Conservation (phyloP, 1,284 basidiomycete species). For the Fomitopsis schrenkii region DNA sequence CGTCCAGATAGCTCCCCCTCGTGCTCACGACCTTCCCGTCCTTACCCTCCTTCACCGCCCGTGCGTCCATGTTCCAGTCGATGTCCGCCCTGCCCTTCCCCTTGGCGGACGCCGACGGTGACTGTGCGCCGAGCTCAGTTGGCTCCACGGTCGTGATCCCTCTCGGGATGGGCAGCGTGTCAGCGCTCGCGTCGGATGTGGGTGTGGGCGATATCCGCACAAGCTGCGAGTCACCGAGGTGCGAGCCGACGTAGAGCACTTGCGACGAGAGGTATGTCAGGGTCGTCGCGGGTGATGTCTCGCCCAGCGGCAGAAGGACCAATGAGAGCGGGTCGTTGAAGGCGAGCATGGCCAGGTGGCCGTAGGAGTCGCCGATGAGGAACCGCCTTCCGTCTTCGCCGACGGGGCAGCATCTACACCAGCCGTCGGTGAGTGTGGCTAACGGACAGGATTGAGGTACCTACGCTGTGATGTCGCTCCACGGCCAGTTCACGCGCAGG, state of each 20-base stretch:
- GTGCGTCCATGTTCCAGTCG: neutral
- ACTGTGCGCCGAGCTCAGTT: conserved; percentile 15
- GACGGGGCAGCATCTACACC: conserved; percentile 44
- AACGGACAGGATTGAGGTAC: conserved; percentile 16
- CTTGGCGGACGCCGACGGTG: conserved; percentile 9
- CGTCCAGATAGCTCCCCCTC: conserved; percentile 48
- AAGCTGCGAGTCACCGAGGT: conserved; percentile 79
- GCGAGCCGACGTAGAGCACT: conserved; percentile 79
- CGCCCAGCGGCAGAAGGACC: conserved; percentile 67
- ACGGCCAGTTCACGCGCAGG: conserved; percentile 64
- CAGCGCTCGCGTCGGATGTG: conserved; percentile 34
- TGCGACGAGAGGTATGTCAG: conserved; percentile 76
- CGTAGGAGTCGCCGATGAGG: conserved; percentile 77
- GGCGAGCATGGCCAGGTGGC: conserved; percentile 64
- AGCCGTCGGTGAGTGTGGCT: neutral
- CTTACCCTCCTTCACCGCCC: conserved; percentile 14
- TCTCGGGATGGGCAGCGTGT: conserved; percentile 47
- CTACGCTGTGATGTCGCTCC: conserved; percentile 63
- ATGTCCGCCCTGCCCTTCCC: conserved; percentile 17
- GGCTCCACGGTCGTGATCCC: conserved; percentile 39
- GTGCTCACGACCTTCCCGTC: conserved; percentile 47
- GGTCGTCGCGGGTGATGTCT: conserved; percentile 75
- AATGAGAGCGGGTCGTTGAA: conserved; percentile 49
- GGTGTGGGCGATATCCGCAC: conserved; percentile 53
- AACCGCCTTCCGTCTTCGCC: conserved; percentile 44